These are phyloP conservation scores for Lepidium campestre DNA, from an alignment of 441 rosid species.

Conservation along the genomic window DNA sequence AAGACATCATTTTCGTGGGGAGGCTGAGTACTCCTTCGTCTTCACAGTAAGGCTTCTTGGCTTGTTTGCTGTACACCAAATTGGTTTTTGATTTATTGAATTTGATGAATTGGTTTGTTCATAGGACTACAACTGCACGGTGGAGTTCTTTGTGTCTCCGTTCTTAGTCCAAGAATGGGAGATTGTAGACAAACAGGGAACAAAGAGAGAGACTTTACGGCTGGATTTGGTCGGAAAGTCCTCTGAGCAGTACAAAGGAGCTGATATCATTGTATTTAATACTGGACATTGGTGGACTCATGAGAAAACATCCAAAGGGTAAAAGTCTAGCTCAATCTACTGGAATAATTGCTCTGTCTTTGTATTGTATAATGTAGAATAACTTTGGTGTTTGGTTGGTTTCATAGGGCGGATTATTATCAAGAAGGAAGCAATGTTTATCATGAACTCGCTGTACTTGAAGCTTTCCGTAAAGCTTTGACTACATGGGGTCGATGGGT, in stretches of 20 bases:
- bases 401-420: constrained; percentile 52
- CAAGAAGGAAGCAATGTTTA: constrained; percentile 64
- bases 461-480: constrained; percentile 63
- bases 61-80: neutral
- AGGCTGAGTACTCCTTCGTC: constrained; percentile 54
- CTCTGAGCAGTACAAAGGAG: constrained; percentile 49
- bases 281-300: constrained; percentile 96
- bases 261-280: constrained; percentile 61
- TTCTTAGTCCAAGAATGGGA: constrained; percentile 68
- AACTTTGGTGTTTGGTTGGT: neutral
- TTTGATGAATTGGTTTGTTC: neutral
- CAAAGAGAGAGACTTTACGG: constrained; percentile 56
- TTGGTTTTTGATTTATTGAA: neutral
- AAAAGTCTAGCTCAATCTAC: neutral
- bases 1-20: constrained; percentile 50
- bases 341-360: neutral
- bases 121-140: constrained; percentile 66
- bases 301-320: constrained; percentile 71
- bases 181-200: constrained; percentile 31
- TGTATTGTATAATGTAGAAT: neutral
- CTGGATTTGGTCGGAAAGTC: constrained; percentile 54
- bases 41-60: constrained; percentile 32
- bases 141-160: constrained; percentile 65
- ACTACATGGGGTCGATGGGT: constrained; percentile 79
- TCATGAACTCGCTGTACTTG: constrained; percentile 45